phyloP scores from a whole-genome alignment of 2,329 filamentous ascomycete species.

The Botrytis porri region DNA sequence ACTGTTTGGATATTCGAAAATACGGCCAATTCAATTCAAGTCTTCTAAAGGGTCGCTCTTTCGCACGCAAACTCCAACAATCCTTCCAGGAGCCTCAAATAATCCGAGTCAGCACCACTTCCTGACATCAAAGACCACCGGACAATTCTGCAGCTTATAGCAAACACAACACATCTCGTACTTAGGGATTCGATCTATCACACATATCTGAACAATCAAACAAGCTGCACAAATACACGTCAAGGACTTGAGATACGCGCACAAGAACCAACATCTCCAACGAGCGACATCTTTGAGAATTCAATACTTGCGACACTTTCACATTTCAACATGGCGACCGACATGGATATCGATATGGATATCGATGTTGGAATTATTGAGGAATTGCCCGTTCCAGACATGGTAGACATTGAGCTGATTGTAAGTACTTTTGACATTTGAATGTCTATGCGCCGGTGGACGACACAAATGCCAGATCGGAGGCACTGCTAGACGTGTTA shows the following conservation, averaged over 20 bases:
- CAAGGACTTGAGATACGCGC: neutral
- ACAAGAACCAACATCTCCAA: neutral
- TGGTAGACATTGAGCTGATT: constrained; percentile 19
- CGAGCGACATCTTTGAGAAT: neutral
- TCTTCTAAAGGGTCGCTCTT: neutral
- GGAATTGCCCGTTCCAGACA: constrained; percentile 22
- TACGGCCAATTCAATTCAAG: neutral
- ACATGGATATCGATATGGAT: constrained; percentile 76
- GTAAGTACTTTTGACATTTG: constrained; percentile 2
- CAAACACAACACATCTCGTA: neutral
- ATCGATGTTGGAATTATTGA: constrained; percentile 59
- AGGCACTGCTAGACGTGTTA: neutral
- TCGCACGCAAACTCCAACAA: neutral
- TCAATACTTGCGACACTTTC: neutral
- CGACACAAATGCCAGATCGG: neutral
- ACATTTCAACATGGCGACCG: constrained; percentile 33
- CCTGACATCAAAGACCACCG: neutral
- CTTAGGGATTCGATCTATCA: neutral
- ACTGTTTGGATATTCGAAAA: neutral
- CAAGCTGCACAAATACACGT: neutral
- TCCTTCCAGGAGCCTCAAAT: neutral
- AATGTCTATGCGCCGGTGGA: neutral
- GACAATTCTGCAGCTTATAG: neutral
- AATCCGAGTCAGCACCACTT: neutral
- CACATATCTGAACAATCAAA: neutral